A percentile compares a stretch with the other conserved stretches of the same genome.
These are phyloP conservation scores for Stereocaulon alpinum DNA, from an alignment of 495 filamentous ascomycete species.

Conservation along the genomic window DNA sequence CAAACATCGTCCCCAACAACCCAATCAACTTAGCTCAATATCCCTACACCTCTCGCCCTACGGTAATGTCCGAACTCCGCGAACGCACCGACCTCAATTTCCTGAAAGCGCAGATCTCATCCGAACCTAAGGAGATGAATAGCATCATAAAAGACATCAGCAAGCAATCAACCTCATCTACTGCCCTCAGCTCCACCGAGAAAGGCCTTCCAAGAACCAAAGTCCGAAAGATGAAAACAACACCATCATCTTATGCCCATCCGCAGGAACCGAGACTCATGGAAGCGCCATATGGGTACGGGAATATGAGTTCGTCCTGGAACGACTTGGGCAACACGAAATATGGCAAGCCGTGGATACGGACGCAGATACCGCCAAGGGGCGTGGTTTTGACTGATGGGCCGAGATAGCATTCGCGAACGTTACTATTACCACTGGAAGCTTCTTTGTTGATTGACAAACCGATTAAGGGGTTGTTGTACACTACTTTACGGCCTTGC, in stretches of 20 bases:
- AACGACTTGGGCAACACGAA: conserved; percentile 5
- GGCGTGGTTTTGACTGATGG: conserved; percentile 3
- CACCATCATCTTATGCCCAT: conserved; percentile 23
- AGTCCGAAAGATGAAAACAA: conserved; percentile 21
- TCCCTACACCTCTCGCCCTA: conserved; percentile 55
- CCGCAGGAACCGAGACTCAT: conserved; percentile 41
- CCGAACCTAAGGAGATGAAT: conserved; percentile 59
- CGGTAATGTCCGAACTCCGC: conserved; percentile 65
- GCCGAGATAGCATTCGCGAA: not conserved
- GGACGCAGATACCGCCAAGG: conserved; percentile 5
- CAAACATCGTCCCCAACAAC: conserved; percentile 42
- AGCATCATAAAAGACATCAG: conserved; percentile 55
- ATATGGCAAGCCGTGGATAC: conserved; percentile 13
- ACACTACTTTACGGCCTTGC: not conserved
- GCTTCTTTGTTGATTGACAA: no score
- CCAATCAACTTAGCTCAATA: conserved; percentile 46
- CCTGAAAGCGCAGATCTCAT: conserved; percentile 75
- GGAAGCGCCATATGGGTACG: conserved; percentile 27
- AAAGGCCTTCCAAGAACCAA: conserved; percentile 20
- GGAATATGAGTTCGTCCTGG: conserved; percentile 3
- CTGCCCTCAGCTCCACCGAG: conserved; percentile 12
- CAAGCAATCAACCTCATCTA: conserved; percentile 17
- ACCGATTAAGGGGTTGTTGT: no score
- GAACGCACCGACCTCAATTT: conserved; percentile 47
- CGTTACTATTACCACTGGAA: no score